phyloP scores from a whole-genome alignment of 345 rosid species.

The Noccaea caerulescens region DNA sequence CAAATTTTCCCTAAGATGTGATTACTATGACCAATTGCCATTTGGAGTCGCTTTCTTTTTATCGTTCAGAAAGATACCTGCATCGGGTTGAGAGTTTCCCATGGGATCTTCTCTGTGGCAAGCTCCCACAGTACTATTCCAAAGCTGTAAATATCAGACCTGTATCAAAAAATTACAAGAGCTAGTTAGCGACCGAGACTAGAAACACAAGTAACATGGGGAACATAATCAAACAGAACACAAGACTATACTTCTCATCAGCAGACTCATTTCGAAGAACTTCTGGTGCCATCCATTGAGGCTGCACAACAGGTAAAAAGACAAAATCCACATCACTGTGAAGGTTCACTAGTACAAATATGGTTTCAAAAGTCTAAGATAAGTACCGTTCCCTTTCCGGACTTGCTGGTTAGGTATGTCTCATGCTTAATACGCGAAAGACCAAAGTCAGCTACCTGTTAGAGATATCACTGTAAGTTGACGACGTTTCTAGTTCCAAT shows the following conservation, averaged over 20 bases:
- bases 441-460: slow-evolving; percentile 98
- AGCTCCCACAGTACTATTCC: slow-evolving; percentile 97
- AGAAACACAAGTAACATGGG: slow-evolving; percentile 9
- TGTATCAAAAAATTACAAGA: slow-evolving; percentile 42
- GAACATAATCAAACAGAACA: slow-evolving; percentile 21
- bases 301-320: slow-evolving; percentile 54
- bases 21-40: no score
- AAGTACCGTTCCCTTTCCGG: slow-evolving; percentile 93
- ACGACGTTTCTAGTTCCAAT: not conserved
- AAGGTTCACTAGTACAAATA: not conserved
- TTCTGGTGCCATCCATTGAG: slow-evolving; percentile 99
- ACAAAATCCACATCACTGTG: not conserved
- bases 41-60: not conserved
- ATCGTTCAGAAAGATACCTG: slow-evolving; percentile 59
- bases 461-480: slow-evolving; percentile 29
- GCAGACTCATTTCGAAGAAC: slow-evolving; percentile 95
- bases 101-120: slow-evolving; percentile 93
- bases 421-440: slow-evolving; percentile 92
- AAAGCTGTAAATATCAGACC: slow-evolving; percentile 96
- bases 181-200: slow-evolving; percentile 22
- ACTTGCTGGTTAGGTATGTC: slow-evolving; percentile 73
- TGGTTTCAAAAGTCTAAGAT: slow-evolving; percentile 9
- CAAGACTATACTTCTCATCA: slow-evolving; percentile 79
- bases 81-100: slow-evolving; percentile 95
- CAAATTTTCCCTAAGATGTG: no score